Percentiles rank a stretch among this genome's conserved stretches.
phyloP scores from a whole-genome alignment of 2,329 filamentous ascomycete genomes.

The Colletotrichum tofieldiae region DNA sequence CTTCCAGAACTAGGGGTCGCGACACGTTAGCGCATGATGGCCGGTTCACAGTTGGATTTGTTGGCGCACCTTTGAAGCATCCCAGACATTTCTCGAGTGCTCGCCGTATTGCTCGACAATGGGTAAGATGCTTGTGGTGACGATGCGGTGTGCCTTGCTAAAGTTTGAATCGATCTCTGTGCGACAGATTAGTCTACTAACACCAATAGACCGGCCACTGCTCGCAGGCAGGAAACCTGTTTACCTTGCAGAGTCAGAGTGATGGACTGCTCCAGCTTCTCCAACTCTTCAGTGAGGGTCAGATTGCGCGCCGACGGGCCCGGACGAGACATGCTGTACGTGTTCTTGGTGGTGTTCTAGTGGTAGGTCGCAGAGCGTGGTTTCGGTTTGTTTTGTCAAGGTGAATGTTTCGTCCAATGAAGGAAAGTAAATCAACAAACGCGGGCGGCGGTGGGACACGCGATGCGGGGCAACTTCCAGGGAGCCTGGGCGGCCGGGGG shows the following conservation, averaged over 20 bases:
- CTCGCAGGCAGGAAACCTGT: neutral
- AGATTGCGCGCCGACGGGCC: constrained; percentile 69
- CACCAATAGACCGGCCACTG: constrained; percentile 28
- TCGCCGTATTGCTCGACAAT: constrained; percentile 96
- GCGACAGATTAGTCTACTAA: neutral
- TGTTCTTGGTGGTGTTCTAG: constrained; percentile 5
- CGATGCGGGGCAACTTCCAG: constrained; percentile 51
- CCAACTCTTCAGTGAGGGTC: constrained; percentile 93
- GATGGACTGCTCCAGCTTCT: constrained; percentile 96
- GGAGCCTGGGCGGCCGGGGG: neutral
- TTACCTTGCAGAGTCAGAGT: constrained; percentile 93
- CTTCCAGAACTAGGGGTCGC: constrained; percentile 87
- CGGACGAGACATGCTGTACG: constrained; percentile 64
- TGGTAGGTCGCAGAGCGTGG: constrained; percentile 8
- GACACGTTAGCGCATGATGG: constrained; percentile 14
- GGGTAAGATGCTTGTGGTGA: constrained; percentile 92
- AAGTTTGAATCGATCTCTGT: constrained; percentile 99
- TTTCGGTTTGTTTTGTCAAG: constrained; percentile 27
- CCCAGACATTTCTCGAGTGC: constrained; percentile 95
- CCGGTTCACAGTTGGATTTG: too few species aligned
- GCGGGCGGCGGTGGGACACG: constrained; percentile 44
- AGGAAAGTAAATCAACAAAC: constrained; percentile 36
- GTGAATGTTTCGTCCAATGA: constrained; percentile 26
- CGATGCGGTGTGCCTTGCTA: constrained; percentile 94
- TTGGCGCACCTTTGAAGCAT: constrained; percentile 85